Evolutionary conservation across 345 rosid genomes (phyloP).

Genomic region (Eucalyptus regnans): DNA sequence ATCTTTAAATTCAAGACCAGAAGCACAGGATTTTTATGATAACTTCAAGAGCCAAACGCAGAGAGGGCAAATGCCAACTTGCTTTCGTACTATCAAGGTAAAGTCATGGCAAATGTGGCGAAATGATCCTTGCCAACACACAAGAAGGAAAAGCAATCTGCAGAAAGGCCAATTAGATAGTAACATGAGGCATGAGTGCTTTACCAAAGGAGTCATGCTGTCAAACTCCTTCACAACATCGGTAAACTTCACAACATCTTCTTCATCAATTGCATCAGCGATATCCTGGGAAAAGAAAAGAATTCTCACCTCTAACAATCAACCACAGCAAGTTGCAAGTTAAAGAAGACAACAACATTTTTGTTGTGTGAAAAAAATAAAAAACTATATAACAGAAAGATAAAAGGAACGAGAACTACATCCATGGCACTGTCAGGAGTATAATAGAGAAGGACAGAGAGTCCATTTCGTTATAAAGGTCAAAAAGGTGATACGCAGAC

Average conservation of each 20-base stretch:
- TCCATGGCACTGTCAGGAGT: not conserved
- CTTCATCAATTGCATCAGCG: slow-evolving; percentile 86
- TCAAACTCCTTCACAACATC: slow-evolving; percentile 92
- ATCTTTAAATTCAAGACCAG: not conserved
- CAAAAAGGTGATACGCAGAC: not conserved
- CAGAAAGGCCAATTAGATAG: not conserved
- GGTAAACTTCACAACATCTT: slow-evolving; percentile 83
- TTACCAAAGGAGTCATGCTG: slow-evolving; percentile 98
- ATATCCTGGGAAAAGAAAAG: slow-evolving; percentile 37
- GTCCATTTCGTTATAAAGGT: not conserved
- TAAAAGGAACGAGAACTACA: not conserved
- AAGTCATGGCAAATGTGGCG: not conserved
- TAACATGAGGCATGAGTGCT: not conserved
- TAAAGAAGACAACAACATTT: not conserved
- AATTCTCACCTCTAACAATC: not conserved
- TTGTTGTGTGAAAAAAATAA: not conserved
- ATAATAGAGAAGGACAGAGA: not conserved
- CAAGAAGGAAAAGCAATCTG: not conserved
- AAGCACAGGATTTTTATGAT: not conserved
- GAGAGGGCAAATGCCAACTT: not conserved
- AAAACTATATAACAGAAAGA: not conserved
- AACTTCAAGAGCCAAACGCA: not conserved
- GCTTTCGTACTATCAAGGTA: not conserved
- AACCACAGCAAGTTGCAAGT: not conserved
- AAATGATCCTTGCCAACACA: not conserved